These are phyloP conservation scores for Pythium folliculosum DNA, from an alignment of 352 stramenopile species.

Conservation along the genomic window DNA sequence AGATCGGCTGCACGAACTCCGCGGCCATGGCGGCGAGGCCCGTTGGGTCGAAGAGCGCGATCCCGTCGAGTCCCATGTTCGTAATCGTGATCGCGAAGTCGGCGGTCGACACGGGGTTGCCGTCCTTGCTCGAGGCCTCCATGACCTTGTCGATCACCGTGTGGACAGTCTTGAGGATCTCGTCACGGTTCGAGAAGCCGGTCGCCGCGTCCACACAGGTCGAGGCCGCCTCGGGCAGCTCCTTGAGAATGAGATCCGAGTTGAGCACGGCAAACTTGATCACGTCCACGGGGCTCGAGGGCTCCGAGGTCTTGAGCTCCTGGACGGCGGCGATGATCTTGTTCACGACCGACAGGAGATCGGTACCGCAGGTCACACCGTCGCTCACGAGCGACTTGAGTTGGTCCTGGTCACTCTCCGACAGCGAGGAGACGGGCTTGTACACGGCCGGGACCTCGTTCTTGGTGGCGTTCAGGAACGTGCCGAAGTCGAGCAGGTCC, in stretches of 20 bases:
- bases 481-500: slow-evolving; percentile 21
- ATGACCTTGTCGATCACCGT: slow-evolving; percentile 50
- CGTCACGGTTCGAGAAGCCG: slow-evolving; percentile 36
- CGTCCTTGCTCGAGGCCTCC: slow-evolving; percentile 43
- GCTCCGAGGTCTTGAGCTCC: slow-evolving; percentile 34
- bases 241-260: slow-evolving; percentile 43
- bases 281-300: slow-evolving; percentile 33
- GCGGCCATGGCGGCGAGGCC: slow-evolving; percentile 43
- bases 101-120: slow-evolving; percentile 34
- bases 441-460: neutral
- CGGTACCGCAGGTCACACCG: slow-evolving; percentile 39
- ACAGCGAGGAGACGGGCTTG: slow-evolving; percentile 23
- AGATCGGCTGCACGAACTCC: slow-evolving; percentile 61
- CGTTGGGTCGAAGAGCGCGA: slow-evolving; percentile 47
- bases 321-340: slow-evolving; percentile 46
- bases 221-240: slow-evolving; percentile 46
- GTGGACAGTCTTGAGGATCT: slow-evolving; percentile 44
- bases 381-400: slow-evolving; percentile 43
- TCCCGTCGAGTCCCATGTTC: slow-evolving; percentile 47
- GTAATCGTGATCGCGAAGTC: slow-evolving; percentile 49
- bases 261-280: slow-evolving; percentile 44
- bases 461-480: slow-evolving; percentile 22
- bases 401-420: slow-evolving; percentile 27
- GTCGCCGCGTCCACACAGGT: slow-evolving; percentile 36
- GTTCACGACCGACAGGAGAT: slow-evolving; percentile 51